Evolutionary conservation across 345 rosid genomes (phyloP), one percentile per base, ranked within the genome.

Genomic region (Bruguiera sexangula): DNA sequence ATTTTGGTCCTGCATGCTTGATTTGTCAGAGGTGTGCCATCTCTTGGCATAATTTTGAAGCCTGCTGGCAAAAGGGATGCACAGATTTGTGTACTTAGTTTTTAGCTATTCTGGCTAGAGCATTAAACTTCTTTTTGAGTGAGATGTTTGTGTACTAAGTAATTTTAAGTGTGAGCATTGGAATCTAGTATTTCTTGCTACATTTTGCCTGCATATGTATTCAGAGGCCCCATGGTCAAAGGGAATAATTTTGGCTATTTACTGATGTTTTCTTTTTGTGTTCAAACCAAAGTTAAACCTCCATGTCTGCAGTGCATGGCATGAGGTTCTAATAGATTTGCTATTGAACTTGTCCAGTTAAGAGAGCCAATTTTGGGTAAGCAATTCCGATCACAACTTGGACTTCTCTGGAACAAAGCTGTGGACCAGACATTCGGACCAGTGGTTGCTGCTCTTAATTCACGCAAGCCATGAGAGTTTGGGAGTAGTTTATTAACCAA

Each of bases 361-460:
- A 81, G 66, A 69, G 93, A 90, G 39, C 73, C 84, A 1, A 81
- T 90, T 32, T 77, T 88, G 2, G 89, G 94, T 62, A 85, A 82
- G 81, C 77, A 82, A 54, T 86, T 80, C 48, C 88, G 85, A 21
- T 72, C 82, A 2, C 87, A 86, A 72, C 55, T 85, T 64, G 89
- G 86, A 57, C 86, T 79, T 60, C 19, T 81, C 69, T 92, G 99
- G 98, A 87, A 96, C 90, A 85, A 81, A 84, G 82, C 93, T 60
- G 97, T 92, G 72, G 98, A 96, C 68, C 81, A 81, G 79, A 79
- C 88, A 58, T 87, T 92, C 60, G 87, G 83, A 64, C 89, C 98
- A 36, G 66, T 84, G 8, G 84, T 95, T 70, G 84, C 81, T 37
- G 82, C 79, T 65, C 76, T 89, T 66, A 85, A 87, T 73, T 90